Evolutionary conservation across 345 rosid species (phyloP).

Genomic region (Adansonia digitata): DNA sequence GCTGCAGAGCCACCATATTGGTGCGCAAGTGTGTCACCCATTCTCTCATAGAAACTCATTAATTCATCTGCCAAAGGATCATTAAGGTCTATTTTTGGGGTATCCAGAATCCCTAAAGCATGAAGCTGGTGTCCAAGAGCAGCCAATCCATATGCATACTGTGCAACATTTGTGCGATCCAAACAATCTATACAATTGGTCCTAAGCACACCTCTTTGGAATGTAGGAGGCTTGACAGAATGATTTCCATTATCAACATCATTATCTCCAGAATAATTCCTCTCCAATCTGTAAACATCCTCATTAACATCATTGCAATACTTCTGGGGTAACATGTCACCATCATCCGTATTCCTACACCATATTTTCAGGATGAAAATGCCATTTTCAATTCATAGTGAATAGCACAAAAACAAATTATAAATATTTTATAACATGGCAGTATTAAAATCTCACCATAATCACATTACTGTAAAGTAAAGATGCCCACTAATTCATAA

Average conservation of each 20-base stretch:
- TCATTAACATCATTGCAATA: conserved; percentile 39
- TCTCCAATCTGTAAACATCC: conserved; percentile 39
- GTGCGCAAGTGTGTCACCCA: conserved; percentile 89
- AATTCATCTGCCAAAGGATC: conserved; percentile 77
- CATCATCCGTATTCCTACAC: conserved; percentile 47
- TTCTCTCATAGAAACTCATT: conserved; percentile 81
- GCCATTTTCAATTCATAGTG: conserved; percentile 8
- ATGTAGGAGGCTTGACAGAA: conserved; percentile 44
- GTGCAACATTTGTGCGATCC: conserved; percentile 99
- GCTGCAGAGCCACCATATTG: conserved; percentile 94
- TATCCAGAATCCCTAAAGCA: conserved; percentile 60
- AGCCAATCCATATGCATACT: conserved; percentile 91
- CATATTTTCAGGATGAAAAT: conserved; percentile 22
- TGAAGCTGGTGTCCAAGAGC: conserved; percentile 92
- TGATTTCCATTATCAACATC: conserved; percentile 45
- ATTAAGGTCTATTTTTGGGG: conserved; percentile 68
- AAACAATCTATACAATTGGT: conserved; percentile 99
- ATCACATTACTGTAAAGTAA: background rate
- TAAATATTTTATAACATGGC: background rate
- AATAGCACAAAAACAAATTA: background rate
- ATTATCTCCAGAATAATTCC: conserved; percentile 34
- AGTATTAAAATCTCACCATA: background rate
- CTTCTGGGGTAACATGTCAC: conserved; percentile 28
- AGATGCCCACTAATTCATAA: conserved; percentile 4
- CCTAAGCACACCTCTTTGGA: conserved; percentile 89